Percentiles rank a stretch among this genome's conserved stretches.
Conservation (phyloP, 257 asterid species). For the Penstemon newberryi region DNA sequence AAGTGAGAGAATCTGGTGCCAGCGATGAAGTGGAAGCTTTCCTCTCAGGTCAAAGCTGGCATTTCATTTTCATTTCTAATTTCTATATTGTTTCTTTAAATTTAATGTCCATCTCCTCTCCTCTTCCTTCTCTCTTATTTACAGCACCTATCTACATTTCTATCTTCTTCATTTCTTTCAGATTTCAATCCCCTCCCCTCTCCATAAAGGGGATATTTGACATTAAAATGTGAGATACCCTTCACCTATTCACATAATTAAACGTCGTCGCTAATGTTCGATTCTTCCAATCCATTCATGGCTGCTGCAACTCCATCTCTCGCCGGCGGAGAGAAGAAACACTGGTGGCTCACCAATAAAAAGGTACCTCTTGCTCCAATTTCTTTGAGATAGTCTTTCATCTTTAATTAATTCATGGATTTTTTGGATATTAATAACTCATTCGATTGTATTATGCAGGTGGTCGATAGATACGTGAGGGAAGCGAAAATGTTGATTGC, state of each 20-base stretch:
- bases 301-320: constrained; percentile 56
- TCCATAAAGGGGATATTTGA: constrained; percentile 14
- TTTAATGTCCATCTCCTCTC: constrained; percentile 9
- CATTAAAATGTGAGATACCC: constrained; percentile 16
- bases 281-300: constrained; percentile 51
- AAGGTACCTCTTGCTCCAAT: neutral
- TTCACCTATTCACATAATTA: neutral
- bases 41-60: constrained; percentile 73
- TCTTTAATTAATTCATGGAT: neutral
- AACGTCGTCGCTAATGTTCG: constrained; percentile 34
- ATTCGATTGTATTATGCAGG: constrained; percentile 41
- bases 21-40: constrained; percentile 57
- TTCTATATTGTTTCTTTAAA: constrained; percentile 26
- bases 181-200: constrained; percentile 20
- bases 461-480: constrained; percentile 77
- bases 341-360: constrained; percentile 87
- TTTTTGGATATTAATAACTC: neutral
- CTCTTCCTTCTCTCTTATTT: constrained; percentile 15
- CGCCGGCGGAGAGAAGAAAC: constrained; percentile 45
- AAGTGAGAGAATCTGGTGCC: constrained; percentile 66
- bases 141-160: no score
- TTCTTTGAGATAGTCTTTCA: constrained; percentile 34
- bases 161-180: constrained; percentile 14
- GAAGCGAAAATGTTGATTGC: constrained; percentile 74
- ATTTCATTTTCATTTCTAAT: constrained; percentile 31